Percentiles rank a stretch among this genome's conserved stretches.
Conservation (phyloP, 2,329 filamentous ascomycete genomes). For the Beauveria sp. region DNA sequence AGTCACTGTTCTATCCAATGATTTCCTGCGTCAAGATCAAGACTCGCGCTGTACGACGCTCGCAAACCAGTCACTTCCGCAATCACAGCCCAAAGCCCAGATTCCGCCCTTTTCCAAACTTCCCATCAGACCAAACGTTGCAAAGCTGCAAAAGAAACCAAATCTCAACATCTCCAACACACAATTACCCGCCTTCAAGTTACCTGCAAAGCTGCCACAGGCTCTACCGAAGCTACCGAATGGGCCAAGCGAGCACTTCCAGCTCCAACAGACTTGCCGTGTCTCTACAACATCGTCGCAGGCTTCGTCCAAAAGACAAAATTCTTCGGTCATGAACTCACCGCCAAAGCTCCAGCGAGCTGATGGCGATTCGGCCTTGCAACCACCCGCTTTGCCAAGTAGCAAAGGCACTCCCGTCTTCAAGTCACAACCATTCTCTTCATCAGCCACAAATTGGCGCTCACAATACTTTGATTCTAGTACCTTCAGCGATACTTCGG, state of each 20-base stretch:
- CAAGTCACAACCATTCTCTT: neutral
- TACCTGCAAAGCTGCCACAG: slow-evolving; percentile 24
- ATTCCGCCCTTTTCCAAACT: neutral
- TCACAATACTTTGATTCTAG: slow-evolving; percentile 27
- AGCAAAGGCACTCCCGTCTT: neutral
- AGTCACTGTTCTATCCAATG: slow-evolving; percentile 2
- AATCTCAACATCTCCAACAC: slow-evolving; percentile 21
- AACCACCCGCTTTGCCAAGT: neutral
- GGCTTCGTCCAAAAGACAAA: neutral
- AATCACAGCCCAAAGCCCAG: neutral
- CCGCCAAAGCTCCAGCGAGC: slow-evolving; percentile 8
- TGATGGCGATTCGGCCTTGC: neutral
- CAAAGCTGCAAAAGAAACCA: slow-evolving; percentile 42
- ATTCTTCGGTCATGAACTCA: neutral
- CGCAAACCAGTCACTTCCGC: neutral
- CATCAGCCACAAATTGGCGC: neutral
- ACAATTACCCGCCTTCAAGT: slow-evolving; percentile 20
- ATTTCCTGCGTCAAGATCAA: neutral
- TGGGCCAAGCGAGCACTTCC: slow-evolving; percentile 33
- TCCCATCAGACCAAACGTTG: slow-evolving; percentile 20
- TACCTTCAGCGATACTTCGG: slow-evolving; percentile 15
- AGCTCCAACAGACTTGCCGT: neutral
- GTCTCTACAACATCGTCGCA: neutral
- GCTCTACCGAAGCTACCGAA: slow-evolving; percentile 44
- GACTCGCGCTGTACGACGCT: neutral